Evolutionary conservation across 2,329 filamentous ascomycete genomes (phyloP).

Genomic region (Xylariaceae sp.): DNA sequence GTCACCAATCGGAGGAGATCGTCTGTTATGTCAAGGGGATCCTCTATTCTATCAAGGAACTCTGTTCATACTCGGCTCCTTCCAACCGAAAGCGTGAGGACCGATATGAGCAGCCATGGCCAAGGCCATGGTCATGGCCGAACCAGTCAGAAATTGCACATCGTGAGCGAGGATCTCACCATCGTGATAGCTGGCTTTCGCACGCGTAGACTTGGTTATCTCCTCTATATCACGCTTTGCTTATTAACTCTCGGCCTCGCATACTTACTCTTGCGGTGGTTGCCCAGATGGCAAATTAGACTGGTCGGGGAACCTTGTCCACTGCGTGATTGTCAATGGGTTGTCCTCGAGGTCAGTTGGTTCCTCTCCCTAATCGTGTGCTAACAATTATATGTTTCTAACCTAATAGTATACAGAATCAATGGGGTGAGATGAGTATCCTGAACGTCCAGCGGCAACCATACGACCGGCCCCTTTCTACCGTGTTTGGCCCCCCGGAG

Average conservation of each 20-base stretch:
- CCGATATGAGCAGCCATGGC: slow-evolving; percentile 57
- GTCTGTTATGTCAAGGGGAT: slow-evolving; percentile 40
- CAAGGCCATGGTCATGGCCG: slow-evolving; percentile 58
- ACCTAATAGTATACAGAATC: slow-evolving; percentile 53
- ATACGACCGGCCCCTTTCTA: slow-evolving; percentile 53
- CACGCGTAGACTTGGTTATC: slow-evolving; percentile 65
- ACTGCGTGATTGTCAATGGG: slow-evolving; percentile 76
- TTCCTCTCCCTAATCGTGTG: neutral
- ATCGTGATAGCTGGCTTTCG: slow-evolving; percentile 89
- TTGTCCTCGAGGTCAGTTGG: slow-evolving; percentile 70
- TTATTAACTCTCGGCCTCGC: slow-evolving; percentile 67
- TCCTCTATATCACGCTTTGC: slow-evolving; percentile 65
- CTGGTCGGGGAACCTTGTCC: slow-evolving; percentile 64
- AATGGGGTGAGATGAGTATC: slow-evolving; percentile 90
- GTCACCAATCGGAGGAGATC: slow-evolving; percentile 56
- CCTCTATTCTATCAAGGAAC: slow-evolving; percentile 37
- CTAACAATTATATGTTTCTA: neutral
- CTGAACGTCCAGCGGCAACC: slow-evolving; percentile 55
- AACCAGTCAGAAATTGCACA: slow-evolving; percentile 84
- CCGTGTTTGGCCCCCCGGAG: slow-evolving; percentile 61
- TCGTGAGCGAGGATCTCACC: slow-evolving; percentile 87
- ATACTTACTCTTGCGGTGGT: slow-evolving; percentile 82
- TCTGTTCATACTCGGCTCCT: slow-evolving; percentile 61
- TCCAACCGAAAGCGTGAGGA: slow-evolving; percentile 63
- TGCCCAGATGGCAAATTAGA: slow-evolving; percentile 78